Evolutionary conservation across 345 rosid species (phyloP), one percentile per base, ranked within the genome.

Genomic region (Carallia pectinifolia): DNA sequence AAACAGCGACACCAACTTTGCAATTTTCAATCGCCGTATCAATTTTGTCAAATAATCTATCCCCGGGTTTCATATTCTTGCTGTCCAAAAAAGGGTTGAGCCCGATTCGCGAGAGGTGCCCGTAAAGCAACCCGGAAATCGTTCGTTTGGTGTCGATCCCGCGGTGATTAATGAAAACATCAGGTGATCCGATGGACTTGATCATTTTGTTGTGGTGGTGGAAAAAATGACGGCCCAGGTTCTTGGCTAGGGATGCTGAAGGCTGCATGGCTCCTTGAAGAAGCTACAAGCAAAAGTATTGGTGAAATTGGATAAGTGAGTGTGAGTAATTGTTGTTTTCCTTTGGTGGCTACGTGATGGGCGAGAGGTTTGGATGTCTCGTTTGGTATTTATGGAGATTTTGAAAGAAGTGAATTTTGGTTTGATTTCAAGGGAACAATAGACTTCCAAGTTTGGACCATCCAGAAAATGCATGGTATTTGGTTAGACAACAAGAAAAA

Each of bases 91-190:
- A 94, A 44, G 90, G 85, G 52, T 67, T 73, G 8, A 85, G 66
- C 56, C 84, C 63, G 34, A 78, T 64, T 59, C 85, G 60, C 7
- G 59, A 71, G 16, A 94, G 78, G 67, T 84, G 87, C 44, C 86
- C 81, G 9, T 78, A 84, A 0, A 94, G 74, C 66, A 94, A 68
- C 2, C 97, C 96, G 0, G 97, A 80, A 58, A 94, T 76, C 9
- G 87, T 90, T 67, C 89, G 82, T 72, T 91, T 91, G 0, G 97
- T 94, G 47, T 94, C 98, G 4, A 77, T 82, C 1, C 96, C 91
- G 0, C 98, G 83, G 59, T 94, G 98, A 48, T 84, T 94, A 50
- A 94, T 94, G 85, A 94, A 94, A 4, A 94, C 82, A 17, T 91
- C 95, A 30, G 75, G 74, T 59, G 34, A 31, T 15, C 7, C 53